Evolutionary conservation across 1,284 basidiomycete species (phyloP).

Genomic region (Ceratobasidium papillatum): DNA sequence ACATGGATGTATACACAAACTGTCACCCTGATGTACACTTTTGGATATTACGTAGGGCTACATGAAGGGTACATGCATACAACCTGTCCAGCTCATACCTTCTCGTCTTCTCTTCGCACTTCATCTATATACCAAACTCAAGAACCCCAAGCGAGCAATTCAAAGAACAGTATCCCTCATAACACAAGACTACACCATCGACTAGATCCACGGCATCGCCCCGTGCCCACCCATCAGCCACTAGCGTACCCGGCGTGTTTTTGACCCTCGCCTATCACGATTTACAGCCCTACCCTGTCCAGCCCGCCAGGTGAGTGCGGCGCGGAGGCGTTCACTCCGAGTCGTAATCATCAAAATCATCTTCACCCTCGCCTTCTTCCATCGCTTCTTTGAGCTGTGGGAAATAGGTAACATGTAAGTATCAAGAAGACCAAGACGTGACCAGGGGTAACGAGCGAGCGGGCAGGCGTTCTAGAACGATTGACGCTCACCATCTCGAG

Average conservation of each 20-base stretch:
- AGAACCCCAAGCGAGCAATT: background rate
- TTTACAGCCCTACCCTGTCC: background rate
- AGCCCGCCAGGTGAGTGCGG: background rate
- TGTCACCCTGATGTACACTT: background rate
- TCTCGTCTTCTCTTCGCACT: background rate
- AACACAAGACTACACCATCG: background rate
- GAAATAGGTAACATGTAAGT: constrained; percentile 3
- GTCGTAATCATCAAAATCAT: constrained; percentile 47
- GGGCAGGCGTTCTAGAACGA: constrained; percentile 10
- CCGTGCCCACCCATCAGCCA: background rate
- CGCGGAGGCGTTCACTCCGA: constrained; percentile 13
- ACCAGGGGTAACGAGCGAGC: background rate
- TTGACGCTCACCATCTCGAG: constrained; percentile 79
- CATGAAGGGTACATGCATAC: background rate
- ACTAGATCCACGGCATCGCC: background rate
- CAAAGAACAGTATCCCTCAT: background rate
- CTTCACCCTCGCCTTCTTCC: constrained; percentile 70
- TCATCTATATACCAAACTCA: background rate
- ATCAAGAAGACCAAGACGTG: background rate
- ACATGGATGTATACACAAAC: background rate
- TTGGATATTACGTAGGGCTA: background rate
- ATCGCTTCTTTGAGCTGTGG: constrained; percentile 78
- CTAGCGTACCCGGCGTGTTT: background rate
- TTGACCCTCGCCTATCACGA: background rate
- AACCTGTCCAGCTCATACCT: background rate